Evolutionary conservation across 805 yeast genomes (phyloP).

Genomic region (Wickerhamiella vanderwaltii): DNA sequence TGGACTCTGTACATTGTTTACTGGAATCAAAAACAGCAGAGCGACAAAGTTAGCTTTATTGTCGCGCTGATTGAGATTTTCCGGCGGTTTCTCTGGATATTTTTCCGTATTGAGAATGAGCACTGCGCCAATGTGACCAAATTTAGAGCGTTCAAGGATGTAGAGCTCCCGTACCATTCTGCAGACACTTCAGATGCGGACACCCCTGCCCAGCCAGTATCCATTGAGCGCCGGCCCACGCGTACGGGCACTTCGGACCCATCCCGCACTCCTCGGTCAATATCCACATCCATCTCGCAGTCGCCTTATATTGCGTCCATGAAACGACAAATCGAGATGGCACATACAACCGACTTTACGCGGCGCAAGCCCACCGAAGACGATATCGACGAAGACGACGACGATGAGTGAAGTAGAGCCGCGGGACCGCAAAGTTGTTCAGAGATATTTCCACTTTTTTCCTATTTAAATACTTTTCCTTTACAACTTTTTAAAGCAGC

Average conservation of each 20-base stretch:
- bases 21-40: slow-evolving; percentile 66
- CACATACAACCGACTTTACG: slow-evolving; percentile 24
- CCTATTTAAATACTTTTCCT: background rate
- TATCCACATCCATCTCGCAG: background rate
- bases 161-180: slow-evolving; percentile 68
- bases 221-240: background rate
- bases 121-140: slow-evolving; percentile 82
- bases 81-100: slow-evolving; percentile 80
- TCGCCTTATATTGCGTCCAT: slow-evolving; percentile 2
- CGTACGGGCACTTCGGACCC: background rate
- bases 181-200: slow-evolving; percentile 17
- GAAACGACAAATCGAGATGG: background rate
- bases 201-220: background rate
- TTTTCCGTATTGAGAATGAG: slow-evolving; percentile 91
- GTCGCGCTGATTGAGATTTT: slow-evolving; percentile 72
- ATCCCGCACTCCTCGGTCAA: background rate
- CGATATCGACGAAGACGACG: slow-evolving; percentile 27
- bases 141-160: slow-evolving; percentile 77
- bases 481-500: too few relatives aligned
- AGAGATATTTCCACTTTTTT: background rate
- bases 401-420: slow-evolving; percentile 12
- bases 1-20: slow-evolving; percentile 87
- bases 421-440: too few relatives aligned
- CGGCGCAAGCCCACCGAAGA: slow-evolving; percentile 18
- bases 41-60: slow-evolving; percentile 73